Evolutionary conservation across 2,329 filamentous ascomycete genomes (phyloP).

Genomic region (Clonostachys chloroleuca): DNA sequence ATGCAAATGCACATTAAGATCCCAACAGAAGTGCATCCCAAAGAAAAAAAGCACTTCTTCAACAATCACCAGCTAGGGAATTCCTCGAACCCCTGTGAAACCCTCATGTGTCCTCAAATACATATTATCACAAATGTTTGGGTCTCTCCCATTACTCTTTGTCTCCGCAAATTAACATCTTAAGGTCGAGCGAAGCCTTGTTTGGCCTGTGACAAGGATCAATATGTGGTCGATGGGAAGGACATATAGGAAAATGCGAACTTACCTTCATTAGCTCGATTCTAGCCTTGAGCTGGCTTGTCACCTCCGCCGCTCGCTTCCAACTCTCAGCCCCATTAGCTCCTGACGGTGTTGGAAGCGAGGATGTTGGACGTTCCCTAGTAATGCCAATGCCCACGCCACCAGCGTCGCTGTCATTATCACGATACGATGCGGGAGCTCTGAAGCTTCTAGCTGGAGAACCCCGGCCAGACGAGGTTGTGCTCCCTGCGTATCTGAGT

Average conservation of each 20-base stretch:
- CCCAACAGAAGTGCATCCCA: not conserved
- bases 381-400: constrained; percentile 10
- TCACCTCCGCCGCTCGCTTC: constrained; percentile 96
- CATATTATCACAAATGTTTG: constrained; percentile 1
- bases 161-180: constrained; percentile 1
- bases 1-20: constrained; percentile 18
- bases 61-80: too few species aligned
- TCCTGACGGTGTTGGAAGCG: constrained; percentile 24
- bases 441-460: constrained; percentile 56
- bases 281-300: constrained; percentile 91
- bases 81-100: not conserved
- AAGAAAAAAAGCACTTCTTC: too few species aligned
- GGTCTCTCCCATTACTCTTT: not conserved
- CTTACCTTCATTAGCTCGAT: constrained; percentile 96
- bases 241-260: not conserved
- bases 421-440: constrained; percentile 16
- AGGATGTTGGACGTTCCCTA: constrained; percentile 25
- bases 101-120: not conserved
- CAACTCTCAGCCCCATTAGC: constrained; percentile 67
- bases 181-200: constrained; percentile 21
- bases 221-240: too few species aligned
- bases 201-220: constrained; percentile 10
- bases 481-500: constrained; percentile 43
- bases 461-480: constrained; percentile 49
- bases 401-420: constrained; percentile 22